phyloP scores from a whole-genome alignment of 2,329 filamentous ascomycete genomes.

The Colletotrichum coccodes region DNA sequence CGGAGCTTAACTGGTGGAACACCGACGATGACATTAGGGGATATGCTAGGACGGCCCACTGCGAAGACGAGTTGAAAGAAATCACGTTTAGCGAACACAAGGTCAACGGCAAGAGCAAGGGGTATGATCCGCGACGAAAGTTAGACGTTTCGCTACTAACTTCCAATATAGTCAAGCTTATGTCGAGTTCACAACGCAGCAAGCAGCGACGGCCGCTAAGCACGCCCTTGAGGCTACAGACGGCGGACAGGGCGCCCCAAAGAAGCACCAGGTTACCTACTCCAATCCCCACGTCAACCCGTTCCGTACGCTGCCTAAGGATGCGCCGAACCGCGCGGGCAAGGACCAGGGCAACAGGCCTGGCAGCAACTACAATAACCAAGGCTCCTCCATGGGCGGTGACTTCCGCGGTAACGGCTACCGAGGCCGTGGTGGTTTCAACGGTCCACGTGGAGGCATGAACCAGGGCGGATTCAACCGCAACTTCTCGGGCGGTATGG shows the following conservation, averaged over 20 bases:
- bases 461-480: conserved; percentile 55
- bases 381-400: conserved; percentile 51
- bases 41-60: conserved; percentile 82
- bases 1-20: conserved; percentile 96
- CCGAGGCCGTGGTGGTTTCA: conserved; percentile 61
- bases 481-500: conserved; percentile 46
- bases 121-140: conserved; percentile 64
- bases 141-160: neutral
- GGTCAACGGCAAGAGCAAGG: conserved; percentile 98
- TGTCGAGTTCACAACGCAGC: conserved; percentile 83
- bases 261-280: conserved; percentile 80
- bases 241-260: conserved; percentile 65
- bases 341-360: conserved; percentile 69
- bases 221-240: conserved; percentile 78
- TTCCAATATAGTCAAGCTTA: conserved; percentile 73
- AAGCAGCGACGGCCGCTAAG: conserved; percentile 88
- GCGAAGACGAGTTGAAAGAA: conserved; percentile 87
- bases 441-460: conserved; percentile 60
- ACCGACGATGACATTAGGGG: conserved; percentile 94
- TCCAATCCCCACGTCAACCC: conserved; percentile 83
- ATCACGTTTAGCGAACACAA: conserved; percentile 99
- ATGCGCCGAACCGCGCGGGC: conserved; percentile 76
- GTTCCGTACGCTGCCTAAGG: conserved; percentile 91
- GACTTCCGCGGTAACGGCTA: conserved; percentile 60
- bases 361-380: conserved; percentile 60